These are phyloP conservation scores for Penicillium maclennaniae DNA, from an alignment of 495 filamentous ascomycete genomes.

Conservation along the genomic window DNA sequence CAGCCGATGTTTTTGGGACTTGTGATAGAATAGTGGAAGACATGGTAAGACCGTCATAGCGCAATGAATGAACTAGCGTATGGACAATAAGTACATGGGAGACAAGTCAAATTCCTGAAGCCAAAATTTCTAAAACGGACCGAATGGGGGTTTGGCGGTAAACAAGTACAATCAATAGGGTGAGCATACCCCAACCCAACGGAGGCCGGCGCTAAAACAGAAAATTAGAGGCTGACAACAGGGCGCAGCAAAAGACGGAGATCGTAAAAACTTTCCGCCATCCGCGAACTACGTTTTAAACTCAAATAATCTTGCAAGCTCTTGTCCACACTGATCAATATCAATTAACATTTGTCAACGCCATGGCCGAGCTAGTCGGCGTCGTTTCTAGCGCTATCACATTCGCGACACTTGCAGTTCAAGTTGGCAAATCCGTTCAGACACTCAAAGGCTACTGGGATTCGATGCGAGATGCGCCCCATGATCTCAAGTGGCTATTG, in stretches of 20 bases:
- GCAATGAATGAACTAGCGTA: no score
- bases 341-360: not conserved
- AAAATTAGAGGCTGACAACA: not conserved
- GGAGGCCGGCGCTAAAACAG: not conserved
- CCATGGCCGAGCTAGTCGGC: slow-evolving; percentile 8
- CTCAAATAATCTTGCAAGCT: not conserved
- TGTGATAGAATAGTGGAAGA: no score
- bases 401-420: slow-evolving; percentile 5
- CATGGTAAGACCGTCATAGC: no score
- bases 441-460: slow-evolving; percentile 3
- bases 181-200: not conserved
- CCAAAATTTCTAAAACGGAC: not conserved
- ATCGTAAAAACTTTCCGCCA: not conserved
- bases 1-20: no score
- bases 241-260: not conserved
- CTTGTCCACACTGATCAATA: not conserved
- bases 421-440: slow-evolving; percentile 4
- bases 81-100: not conserved
- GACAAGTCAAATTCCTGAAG: not conserved
- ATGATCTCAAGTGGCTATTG: slow-evolving; percentile 1
- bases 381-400: slow-evolving; percentile 8
- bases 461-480: slow-evolving; percentile 2
- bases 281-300: not conserved
- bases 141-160: not conserved
- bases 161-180: not conserved